phyloP scores from a whole-genome alignment of 192 early-diverging fungal genomes.

The Thoreauomyces humboldtii region DNA sequence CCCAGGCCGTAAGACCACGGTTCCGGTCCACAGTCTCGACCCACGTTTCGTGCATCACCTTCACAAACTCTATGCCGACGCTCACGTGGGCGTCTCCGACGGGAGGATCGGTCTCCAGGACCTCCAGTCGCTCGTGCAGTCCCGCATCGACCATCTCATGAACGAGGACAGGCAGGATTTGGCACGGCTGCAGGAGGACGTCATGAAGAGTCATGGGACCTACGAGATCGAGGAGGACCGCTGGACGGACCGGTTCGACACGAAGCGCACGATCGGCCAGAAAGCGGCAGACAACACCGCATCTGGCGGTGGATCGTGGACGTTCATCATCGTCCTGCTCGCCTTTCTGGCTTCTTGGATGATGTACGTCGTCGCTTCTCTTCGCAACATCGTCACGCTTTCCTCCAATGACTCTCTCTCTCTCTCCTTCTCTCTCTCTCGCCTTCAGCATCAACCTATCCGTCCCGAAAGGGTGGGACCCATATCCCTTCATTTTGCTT shows the following conservation, averaged over 20 bases:
- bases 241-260: conserved; percentile 43
- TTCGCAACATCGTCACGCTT: too few species aligned
- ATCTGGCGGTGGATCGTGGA: conserved; percentile 39
- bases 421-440: background rate
- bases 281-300: conserved; percentile 34
- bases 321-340: conserved; percentile 32
- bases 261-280: conserved; percentile 28
- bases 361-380: too few species aligned
- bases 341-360: too few species aligned
- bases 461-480: conserved; percentile 26
- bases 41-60: background rate
- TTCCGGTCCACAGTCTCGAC: background rate
- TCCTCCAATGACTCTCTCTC: conserved; percentile 17
- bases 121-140: background rate
- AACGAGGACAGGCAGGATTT: conserved; percentile 32
- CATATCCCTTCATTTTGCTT: conserved; percentile 46
- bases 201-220: conserved; percentile 39
- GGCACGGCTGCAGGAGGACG: conserved; percentile 34
- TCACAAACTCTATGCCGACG: background rate
- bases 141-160: conserved; percentile 36
- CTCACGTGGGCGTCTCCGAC: background rate
- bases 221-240: conserved; percentile 38
- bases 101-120: background rate
- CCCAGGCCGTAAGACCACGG: too few species aligned
- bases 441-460: conserved; percentile 3